Percentiles rank a stretch among this genome's conserved stretches.
Conservation (phyloP, 306 rosid species). For the Malus sylvestris region DNA sequence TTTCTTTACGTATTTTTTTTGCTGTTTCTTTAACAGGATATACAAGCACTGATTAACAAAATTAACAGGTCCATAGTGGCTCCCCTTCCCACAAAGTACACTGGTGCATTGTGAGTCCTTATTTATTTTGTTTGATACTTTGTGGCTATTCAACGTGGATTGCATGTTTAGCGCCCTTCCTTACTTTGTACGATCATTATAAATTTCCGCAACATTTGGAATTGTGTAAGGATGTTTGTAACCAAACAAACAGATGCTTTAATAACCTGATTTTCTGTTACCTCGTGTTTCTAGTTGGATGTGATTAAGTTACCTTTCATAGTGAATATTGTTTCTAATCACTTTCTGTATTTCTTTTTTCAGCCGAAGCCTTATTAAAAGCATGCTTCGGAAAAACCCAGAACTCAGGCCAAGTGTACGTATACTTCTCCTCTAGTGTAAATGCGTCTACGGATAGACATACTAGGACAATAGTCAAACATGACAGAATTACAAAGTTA, state of each 20-base stretch:
- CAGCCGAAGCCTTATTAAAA: slow-evolving; percentile 94
- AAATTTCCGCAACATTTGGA: not conserved
- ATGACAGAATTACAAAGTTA: not conserved
- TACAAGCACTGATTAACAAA: slow-evolving; percentile 92
- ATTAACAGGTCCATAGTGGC: slow-evolving; percentile 93
- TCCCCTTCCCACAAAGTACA: slow-evolving; percentile 90
- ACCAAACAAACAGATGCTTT: not conserved
- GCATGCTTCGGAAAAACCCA: slow-evolving; percentile 98
- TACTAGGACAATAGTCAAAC: not conserved
- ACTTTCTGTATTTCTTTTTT: slow-evolving; percentile 27
- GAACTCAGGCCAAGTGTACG: slow-evolving; percentile 97
- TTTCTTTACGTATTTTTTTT: not conserved
- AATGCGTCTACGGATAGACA: not conserved
- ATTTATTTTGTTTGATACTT: not conserved
- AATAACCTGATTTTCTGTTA: not conserved
- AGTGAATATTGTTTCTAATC: slow-evolving; percentile 11
- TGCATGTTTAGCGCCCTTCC: not conserved
- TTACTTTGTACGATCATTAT: not conserved
- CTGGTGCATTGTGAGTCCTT: slow-evolving; percentile 78
- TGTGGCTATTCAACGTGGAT: not conserved
- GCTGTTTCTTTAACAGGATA: slow-evolving; percentile 65
- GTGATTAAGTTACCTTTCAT: not conserved
- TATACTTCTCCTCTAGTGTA: slow-evolving; percentile 27
- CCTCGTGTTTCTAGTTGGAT: not conserved
- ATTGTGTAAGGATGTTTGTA: not conserved